Evolutionary conservation across 495 filamentous ascomycete genomes (phyloP).

Genomic region (Hypoxylon subgilvum): DNA sequence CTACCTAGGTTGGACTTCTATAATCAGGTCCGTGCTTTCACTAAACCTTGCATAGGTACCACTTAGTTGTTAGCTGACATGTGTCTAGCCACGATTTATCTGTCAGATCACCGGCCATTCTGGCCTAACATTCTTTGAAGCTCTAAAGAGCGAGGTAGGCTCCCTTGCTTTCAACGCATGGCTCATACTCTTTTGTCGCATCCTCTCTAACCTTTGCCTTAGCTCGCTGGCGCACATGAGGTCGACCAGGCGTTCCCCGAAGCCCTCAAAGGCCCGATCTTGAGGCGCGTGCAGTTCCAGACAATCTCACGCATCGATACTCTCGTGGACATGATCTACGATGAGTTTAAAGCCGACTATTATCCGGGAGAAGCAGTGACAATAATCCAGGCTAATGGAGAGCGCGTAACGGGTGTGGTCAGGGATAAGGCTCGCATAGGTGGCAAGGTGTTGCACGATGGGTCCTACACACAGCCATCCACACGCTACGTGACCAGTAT

Average conservation of each 20-base stretch:
- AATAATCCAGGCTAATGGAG: constrained; percentile 71
- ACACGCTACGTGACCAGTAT: constrained; percentile 82
- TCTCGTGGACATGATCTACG: constrained; percentile 66
- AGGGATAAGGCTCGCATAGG: constrained; percentile 85
- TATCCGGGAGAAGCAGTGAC: constrained; percentile 89
- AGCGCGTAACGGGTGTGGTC: constrained; percentile 76
- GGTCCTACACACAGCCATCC: constrained; percentile 68
- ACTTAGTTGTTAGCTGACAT: constrained; percentile 19
- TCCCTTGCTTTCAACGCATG: constrained; percentile 19
- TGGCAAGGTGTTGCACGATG: constrained; percentile 63
- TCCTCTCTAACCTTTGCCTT: constrained; percentile 28
- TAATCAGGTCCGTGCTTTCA: constrained; percentile 68
- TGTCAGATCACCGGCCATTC: constrained; percentile 96
- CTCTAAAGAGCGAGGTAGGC: constrained; percentile 90
- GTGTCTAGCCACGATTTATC: constrained; percentile 77
- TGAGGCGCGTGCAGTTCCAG: constrained; percentile 89
- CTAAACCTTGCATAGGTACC: not conserved
- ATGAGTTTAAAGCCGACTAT: constrained; percentile 93
- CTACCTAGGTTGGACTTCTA: constrained; percentile 83
- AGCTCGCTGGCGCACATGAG: constrained; percentile 85
- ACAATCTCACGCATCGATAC: constrained; percentile 90
- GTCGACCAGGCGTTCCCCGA: constrained; percentile 92
- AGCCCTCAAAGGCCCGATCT: constrained; percentile 84
- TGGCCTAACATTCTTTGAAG: constrained; percentile 91
- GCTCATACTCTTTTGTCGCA: not conserved